Base-by-base conservation (phyloP, 768 basidiomycete species). In the Trametes coccinea region DNA sequence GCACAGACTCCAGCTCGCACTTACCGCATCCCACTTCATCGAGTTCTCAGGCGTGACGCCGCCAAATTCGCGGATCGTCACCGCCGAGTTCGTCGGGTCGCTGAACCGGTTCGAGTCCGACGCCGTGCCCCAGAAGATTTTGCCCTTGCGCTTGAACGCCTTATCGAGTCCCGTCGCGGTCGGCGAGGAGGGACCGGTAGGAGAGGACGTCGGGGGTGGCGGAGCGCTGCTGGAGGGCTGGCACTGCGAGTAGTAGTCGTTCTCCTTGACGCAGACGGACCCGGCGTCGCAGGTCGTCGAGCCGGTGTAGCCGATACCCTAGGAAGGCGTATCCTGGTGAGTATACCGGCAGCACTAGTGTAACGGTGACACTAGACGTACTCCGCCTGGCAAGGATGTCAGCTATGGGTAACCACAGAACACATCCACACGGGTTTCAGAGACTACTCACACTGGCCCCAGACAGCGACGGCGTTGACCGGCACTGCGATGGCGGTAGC, bases 241-340 rank as follows among this genome's bases (percentile, higher is more conserved):
- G 64, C 74, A 76, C 63, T 75, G 75, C 9, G 61, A 73, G 47
- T 76, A 75, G 52, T 69, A 76, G 58, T 68, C 69, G 60, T 77
- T 77, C 17, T 67, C 4, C 52, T 67, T 40, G 22, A 70, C 65
- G 62, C 78, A 79, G 33, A 65, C 61, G 6, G 66, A 64, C 17
- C 76, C 77, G 41, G 76, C 67, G 60, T 71, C 76, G 58, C 77
- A 63, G 54, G 69, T 59, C 37, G 76, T 75, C n/a, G 70, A 68
- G 50, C 77, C 77, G 45, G 65, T 65, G 66, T 69, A 76, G 40
- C 69, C 69, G 29, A 72, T 73, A 17, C 75, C 68, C 65, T 66
- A 33, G 30, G 40, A 2, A 14, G 4, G 10, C 11, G 2, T 2
- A 13, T 2, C 11, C 6, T 48, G 5, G 39, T 11, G n/a, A 43